Evolutionary conservation across 1,284 basidiomycete genomes (phyloP).

Genomic region (Peniophora sp.): DNA sequence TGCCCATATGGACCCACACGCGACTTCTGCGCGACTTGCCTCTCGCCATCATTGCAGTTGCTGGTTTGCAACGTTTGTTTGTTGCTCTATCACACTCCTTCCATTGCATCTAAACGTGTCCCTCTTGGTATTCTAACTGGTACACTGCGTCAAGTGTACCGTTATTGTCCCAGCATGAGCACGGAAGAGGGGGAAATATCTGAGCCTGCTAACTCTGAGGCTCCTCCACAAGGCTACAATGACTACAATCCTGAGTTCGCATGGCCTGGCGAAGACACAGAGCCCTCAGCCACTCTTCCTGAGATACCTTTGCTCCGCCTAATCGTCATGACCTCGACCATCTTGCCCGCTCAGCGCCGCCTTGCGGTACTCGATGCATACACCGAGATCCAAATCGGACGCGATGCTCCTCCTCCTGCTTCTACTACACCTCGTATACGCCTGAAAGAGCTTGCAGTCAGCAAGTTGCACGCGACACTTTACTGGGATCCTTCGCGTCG

Average conservation of each 20-base stretch:
- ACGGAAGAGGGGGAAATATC: conserved; percentile 9
- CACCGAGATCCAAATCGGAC: conserved; percentile 59
- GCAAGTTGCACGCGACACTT: conserved; percentile 67
- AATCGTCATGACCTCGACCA: conserved; percentile 40
- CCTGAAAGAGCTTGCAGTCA: conserved; percentile 74
- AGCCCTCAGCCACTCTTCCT: neutral
- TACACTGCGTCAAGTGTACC: too few relatives aligned
- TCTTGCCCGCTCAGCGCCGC: conserved; percentile 41
- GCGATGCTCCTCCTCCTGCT: conserved; percentile 46
- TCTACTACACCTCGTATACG: conserved; percentile 53
- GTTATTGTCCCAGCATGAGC: too few relatives aligned
- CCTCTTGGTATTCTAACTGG: too few relatives aligned
- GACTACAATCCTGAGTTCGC: conserved; percentile 46
- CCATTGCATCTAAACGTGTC: too few relatives aligned
- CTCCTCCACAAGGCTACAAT: conserved; percentile 5
- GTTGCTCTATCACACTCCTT: too few relatives aligned
- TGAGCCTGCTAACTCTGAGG: conserved; percentile 5
- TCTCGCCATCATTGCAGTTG: too few relatives aligned
- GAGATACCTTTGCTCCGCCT: conserved; percentile 26
- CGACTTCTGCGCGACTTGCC: too few relatives aligned
- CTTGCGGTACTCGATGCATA: conserved; percentile 58
- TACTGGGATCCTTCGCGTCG: conserved; percentile 55
- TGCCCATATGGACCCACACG: too few relatives aligned
- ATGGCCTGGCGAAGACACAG: conserved; percentile 40
- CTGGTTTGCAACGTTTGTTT: too few relatives aligned